Percentiles rank a stretch among this genome's conserved stretches.
Conservation (phyloP, 2,329 filamentous ascomycete genomes). For the Xylaria sp. region DNA sequence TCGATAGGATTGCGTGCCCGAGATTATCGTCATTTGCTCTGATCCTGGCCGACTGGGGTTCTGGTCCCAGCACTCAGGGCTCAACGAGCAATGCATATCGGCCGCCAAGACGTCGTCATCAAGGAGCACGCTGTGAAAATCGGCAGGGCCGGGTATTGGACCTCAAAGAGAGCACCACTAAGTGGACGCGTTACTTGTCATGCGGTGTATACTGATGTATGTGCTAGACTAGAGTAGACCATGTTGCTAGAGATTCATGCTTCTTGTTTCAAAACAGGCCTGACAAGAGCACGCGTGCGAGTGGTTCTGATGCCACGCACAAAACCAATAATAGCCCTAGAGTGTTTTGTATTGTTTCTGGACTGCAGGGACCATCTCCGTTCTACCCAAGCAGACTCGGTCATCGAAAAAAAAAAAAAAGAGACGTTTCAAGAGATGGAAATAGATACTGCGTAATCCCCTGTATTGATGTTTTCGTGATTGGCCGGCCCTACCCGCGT, state of each 20-base stretch:
- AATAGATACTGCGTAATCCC: neutral
- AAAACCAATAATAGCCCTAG: neutral
- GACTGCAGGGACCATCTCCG: neutral
- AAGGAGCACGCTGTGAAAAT: neutral
- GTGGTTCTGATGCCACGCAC: constrained; percentile 4
- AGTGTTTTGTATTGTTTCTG: neutral
- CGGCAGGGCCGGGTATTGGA: neutral
- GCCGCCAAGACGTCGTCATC: neutral
- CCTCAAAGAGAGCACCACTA: no score
- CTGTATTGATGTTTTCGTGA: neutral
- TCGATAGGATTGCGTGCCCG: constrained; percentile 12
- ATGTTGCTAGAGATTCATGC: neutral
- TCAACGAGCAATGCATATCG: neutral
- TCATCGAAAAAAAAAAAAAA: neutral
- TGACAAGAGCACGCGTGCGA: neutral
- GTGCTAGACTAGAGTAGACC: neutral
- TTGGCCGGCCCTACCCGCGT: constrained; percentile 15
- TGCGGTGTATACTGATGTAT: neutral
- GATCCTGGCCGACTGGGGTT: constrained; percentile 15
- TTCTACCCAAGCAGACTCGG: neutral
- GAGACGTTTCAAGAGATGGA: neutral
- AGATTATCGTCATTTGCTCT: constrained; percentile 19
- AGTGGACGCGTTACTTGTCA: no score
- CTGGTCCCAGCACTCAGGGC: neutral
- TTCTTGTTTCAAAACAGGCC: constrained; percentile 1